Evolutionary conservation across 441 rosid genomes (phyloP), one percentile per base, ranked within the genome.

Genomic region (Bocquillonia castaneifolia): DNA sequence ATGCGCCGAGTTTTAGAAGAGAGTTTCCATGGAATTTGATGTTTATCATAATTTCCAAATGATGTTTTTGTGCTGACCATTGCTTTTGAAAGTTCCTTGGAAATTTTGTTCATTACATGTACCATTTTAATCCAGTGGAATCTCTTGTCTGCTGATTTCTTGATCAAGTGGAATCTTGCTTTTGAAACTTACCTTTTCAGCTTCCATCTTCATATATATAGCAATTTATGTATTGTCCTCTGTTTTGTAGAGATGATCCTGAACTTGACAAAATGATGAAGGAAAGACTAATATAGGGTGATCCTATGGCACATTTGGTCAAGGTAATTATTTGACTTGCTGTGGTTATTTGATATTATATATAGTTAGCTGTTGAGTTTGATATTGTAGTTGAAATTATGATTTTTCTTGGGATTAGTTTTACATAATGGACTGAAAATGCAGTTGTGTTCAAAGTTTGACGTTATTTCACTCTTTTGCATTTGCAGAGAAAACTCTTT

Each of bases 271-370:
- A 77, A 60, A 81, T 87, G 84, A 63, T 87, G 81, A 93, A 80
- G 84, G 91, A 93, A 10, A 82, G 84, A 75, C 54, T 82, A 48
- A 80, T 97, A 78, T 93, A 86, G 86, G 97, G 97, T 69, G 98
- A 93, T 79, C 93, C 96, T 47, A 93, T 93, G 97, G 98, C 92
- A 36, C 97, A 91, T 80, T 74, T 93, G 80, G 94, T 93, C 48
- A 88, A 87, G 93, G 98, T 88, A 81, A 65, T 67, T 44, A 22
- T 18, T 68, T n/a, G 40, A 62, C 68, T 26, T 74, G 15, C 34
- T 45, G 25, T 53, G 61, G 2, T 8, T 67, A 53, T 28, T 34
- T 53, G 22, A 53, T 12, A 55, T 65, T 32, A 17, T 12, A 32
- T 39, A 37, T 67, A 20, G 61, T 65, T 72, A 55, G 20, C 15